A percentile compares a stretch with the other conserved stretches of the same genome.
These are phyloP conservation scores for Argentina anserina DNA, from an alignment of 306 rosid species.

Conservation along the genomic window DNA sequence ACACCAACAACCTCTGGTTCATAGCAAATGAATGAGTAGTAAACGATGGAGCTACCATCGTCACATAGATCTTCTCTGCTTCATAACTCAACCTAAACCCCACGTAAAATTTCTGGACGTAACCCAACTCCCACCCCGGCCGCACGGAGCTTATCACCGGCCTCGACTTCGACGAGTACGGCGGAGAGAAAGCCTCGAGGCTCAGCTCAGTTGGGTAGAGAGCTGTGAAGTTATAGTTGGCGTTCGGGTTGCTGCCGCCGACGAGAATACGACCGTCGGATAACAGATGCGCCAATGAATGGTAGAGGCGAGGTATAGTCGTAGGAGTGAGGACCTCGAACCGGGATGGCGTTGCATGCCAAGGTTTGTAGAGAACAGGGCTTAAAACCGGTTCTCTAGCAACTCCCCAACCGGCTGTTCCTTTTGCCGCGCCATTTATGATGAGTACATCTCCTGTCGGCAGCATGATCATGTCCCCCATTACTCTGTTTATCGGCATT, in stretches of 20 bases:
- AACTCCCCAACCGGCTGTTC: constrained; percentile 33
- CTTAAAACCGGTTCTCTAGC: constrained; percentile 25
- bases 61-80: constrained; percentile 2
- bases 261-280: constrained; percentile 33
- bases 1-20: constrained; percentile 57
- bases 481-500: constrained; percentile 33
- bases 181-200: constrained; percentile 28
- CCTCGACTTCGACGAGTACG: constrained; percentile 23
- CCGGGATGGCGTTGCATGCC: background rate
- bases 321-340: constrained; percentile 26
- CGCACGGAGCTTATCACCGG: constrained; percentile 15
- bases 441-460: constrained; percentile 38
- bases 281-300: constrained; percentile 31
- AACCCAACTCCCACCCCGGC: constrained; percentile 14
- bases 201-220: constrained; percentile 34
- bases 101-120: constrained; percentile 9
- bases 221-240: constrained; percentile 32
- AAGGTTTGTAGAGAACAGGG: constrained; percentile 27
- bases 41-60: constrained; percentile 61
- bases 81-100: background rate
- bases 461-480: constrained; percentile 39
- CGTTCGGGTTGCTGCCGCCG: constrained; percentile 37
- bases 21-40: constrained; percentile 66
- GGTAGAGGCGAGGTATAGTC: constrained; percentile 28
- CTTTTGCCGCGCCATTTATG: constrained; percentile 34